Percentiles rank a stretch among this genome's conserved stretches.
Evolutionary conservation across 2,329 filamentous ascomycete genomes (phyloP).

Genomic region (Fusarium protoensiforme): DNA sequence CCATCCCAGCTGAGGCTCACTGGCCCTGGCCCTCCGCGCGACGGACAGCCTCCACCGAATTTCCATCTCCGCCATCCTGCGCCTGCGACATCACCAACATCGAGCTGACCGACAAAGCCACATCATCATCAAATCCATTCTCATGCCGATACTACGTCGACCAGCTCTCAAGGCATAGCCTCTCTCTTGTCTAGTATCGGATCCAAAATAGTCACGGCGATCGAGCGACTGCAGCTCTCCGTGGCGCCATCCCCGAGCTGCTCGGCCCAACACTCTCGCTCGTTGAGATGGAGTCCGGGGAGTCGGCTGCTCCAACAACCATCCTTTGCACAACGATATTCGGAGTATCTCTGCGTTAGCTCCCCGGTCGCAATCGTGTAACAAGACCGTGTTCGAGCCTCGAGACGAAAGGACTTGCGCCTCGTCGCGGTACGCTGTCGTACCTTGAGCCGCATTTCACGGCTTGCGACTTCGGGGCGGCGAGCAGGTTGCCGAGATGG

Average conservation of each 20-base stretch:
- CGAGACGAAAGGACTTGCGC: conserved; percentile 28
- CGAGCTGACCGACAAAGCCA: conserved; percentile 13
- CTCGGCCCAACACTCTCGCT: conserved; percentile 38
- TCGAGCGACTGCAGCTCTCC: conserved; percentile 21
- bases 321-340: conserved; percentile 31
- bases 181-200: not conserved
- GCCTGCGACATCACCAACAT: conserved; percentile 38
- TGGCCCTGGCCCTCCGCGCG: conserved; percentile 37
- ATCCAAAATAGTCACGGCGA: conserved; percentile 3
- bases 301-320: conserved; percentile 37
- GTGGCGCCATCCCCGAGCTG: conserved; percentile 38
- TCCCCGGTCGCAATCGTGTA: conserved; percentile 3
- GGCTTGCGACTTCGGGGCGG: conserved; percentile 41
- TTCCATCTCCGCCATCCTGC: conserved; percentile 38
- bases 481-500: conserved; percentile 63
- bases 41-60: conserved; percentile 39
- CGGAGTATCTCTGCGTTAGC: conserved; percentile 26
- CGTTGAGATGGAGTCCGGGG: conserved; percentile 55
- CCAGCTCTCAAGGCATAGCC: conserved; percentile 26
- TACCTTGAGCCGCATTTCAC: conserved; percentile 41
- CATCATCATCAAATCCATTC: conserved; percentile 9
- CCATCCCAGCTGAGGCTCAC: conserved; percentile 32
- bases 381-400: conserved; percentile 4
- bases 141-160: conserved; percentile 5
- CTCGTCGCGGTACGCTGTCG: conserved; percentile 30